Percentiles rank a stretch among this genome's conserved stretches.
phyloP scores from a whole-genome alignment of 306 rosid species.

The Hippophae gyantsensis region DNA sequence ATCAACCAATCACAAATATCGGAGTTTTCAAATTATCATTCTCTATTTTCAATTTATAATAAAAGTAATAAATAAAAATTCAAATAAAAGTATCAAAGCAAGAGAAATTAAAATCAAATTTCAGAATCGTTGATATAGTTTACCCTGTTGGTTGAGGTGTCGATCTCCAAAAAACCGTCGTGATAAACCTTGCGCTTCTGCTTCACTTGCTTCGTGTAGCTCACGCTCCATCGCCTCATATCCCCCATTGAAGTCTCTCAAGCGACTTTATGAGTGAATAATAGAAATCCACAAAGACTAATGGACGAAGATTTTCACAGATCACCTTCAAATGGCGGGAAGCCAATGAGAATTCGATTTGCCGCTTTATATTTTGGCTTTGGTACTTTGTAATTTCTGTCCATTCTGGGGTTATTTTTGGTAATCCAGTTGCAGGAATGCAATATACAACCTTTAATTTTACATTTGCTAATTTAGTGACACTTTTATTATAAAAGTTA shows the following conservation, averaged over 20 bases:
- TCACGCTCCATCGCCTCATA: slow-evolving; percentile 65
- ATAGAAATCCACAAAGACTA: no score
- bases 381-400: no score
- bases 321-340: no score
- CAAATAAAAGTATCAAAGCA: not conserved
- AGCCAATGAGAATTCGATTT: no score
- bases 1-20: not conserved
- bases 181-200: slow-evolving; percentile 79
- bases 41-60: not conserved
- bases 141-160: slow-evolving; percentile 59
- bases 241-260: slow-evolving; percentile 33
- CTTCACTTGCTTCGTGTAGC: slow-evolving; percentile 63
- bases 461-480: no score
- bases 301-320: no score
- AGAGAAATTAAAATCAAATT: not conserved
- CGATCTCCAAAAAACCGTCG: slow-evolving; percentile 64
- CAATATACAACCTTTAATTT: no score
- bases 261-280: no score
- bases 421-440: no score
- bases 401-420: no score
- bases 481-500: no score
- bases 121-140: not conserved
- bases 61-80: not conserved
- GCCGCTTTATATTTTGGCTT: no score
- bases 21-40: not conserved